A percentile compares a stretch with the other conserved stretches of the same genome.
Conservation (phyloP, 371 early-diverging fungal species). For the Cokeromyces recurvatus region DNA sequence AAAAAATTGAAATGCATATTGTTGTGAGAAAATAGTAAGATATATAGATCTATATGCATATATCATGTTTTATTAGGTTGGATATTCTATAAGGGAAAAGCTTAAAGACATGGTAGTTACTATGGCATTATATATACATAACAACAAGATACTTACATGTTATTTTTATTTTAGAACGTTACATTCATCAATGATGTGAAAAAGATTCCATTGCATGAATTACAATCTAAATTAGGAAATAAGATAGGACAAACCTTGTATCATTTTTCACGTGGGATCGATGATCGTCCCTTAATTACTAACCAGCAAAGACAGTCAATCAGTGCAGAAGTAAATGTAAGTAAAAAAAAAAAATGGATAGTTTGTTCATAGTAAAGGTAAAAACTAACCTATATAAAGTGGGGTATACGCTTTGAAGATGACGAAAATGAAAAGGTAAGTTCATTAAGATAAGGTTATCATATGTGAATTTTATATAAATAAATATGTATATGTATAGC, state of each 20-base stretch:
- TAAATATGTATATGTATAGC: constrained; percentile 2
- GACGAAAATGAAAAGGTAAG: constrained; percentile 57
- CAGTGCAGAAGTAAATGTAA: constrained; percentile 66
- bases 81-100: constrained; percentile 38
- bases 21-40: no score
- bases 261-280: constrained; percentile 70
- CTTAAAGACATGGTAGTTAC: constrained; percentile 29
- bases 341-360: no score
- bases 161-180: no score
- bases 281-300: constrained; percentile 57
- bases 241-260: constrained; percentile 67
- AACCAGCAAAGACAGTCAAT: constrained; percentile 70
- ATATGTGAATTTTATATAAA: no score
- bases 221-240: constrained; percentile 65
- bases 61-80: constrained; percentile 29
- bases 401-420: constrained; percentile 84
- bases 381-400: constrained; percentile 34
- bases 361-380: no score
- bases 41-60: no score
- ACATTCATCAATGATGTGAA: constrained; percentile 52
- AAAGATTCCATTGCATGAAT: constrained; percentile 18
- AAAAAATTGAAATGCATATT: no score
- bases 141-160: no score
- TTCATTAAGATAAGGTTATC: background rate
- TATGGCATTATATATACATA: no score